Evolutionary conservation across 2,329 filamentous ascomycete species (phyloP).

Genomic region (Cladosporium phlei): DNA sequence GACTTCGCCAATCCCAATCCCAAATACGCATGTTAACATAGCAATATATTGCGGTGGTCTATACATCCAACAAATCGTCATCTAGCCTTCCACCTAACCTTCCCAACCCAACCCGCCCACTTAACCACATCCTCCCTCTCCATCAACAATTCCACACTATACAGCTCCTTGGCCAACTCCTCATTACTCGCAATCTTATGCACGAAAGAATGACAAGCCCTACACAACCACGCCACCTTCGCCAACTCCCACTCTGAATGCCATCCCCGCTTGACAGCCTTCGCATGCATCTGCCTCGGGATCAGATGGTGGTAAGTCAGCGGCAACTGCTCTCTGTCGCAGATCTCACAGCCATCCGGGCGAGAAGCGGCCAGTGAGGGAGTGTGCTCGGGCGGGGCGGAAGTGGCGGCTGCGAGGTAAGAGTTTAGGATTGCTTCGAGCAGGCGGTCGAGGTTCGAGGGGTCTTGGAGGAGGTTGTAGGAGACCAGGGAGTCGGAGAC

Average conservation of each 20-base stretch:
- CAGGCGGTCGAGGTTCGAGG: conserved; percentile 49
- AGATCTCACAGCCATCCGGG: conserved; percentile 65
- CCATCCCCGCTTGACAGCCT: conserved; percentile 73
- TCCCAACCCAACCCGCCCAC: conserved; percentile 69
- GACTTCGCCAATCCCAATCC: too few species aligned
- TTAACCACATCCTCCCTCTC: conserved; percentile 65
- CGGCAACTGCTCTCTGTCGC: conserved; percentile 66
- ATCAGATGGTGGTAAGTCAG: conserved; percentile 84
- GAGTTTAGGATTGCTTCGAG: conserved; percentile 58
- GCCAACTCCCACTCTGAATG: conserved; percentile 68
- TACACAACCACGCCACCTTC: conserved; percentile 80
- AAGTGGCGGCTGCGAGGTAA: conserved; percentile 56
- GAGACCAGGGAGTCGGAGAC: conserved; percentile 63
- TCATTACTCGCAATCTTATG: conserved; percentile 72
- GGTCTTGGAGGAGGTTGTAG: conserved; percentile 58
- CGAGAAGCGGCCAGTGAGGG: conserved; percentile 44
- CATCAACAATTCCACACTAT: conserved; percentile 66
- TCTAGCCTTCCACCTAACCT: conserved; percentile 66
- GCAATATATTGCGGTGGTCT: too few species aligned
- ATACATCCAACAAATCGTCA: too few species aligned
- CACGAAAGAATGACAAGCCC: conserved; percentile 78
- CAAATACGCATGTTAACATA: too few species aligned
- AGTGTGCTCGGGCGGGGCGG: conserved; percentile 60
- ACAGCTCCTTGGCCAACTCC: conserved; percentile 67
- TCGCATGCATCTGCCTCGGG: conserved; percentile 70